These are phyloP conservation scores for Pythium phragmiticola DNA, from an alignment of 352 stramenopile species.

Conservation along the genomic window DNA sequence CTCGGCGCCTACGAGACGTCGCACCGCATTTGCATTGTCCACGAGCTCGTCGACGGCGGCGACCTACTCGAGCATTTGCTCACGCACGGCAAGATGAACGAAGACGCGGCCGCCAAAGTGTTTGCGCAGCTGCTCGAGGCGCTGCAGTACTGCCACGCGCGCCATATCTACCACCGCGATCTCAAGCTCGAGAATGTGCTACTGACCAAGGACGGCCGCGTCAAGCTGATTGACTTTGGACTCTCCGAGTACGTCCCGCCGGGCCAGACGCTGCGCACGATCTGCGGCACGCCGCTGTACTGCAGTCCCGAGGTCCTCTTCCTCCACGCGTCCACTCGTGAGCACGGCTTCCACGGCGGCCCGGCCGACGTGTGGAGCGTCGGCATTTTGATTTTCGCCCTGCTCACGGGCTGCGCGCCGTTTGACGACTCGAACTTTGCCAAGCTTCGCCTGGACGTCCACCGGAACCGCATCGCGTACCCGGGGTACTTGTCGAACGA, in stretches of 20 bases:
- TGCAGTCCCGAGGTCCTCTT: conserved; percentile 81
- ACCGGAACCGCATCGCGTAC: conserved; percentile 68
- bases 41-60: conserved; percentile 72
- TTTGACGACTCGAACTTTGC: conserved; percentile 80
- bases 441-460: conserved; percentile 60
- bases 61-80: conserved; percentile 78
- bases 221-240: conserved; percentile 97
- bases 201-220: conserved; percentile 86
- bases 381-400: conserved; percentile 76
- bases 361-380: conserved; percentile 80
- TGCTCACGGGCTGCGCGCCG: conserved; percentile 78
- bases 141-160: conserved; percentile 90
- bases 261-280: conserved; percentile 64
- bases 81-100: conserved; percentile 67
- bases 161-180: conserved; percentile 93
- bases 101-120: conserved; percentile 50
- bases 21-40: conserved; percentile 76
- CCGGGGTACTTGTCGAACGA: conserved; percentile 58
- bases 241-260: conserved; percentile 87
- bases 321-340: conserved; percentile 40
- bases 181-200: conserved; percentile 97
- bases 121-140: conserved; percentile 89
- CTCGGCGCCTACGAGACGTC: conserved; percentile 74
- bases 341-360: conserved; percentile 51
- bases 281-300: conserved; percentile 81